Evolutionary conservation across 345 rosid species (phyloP).

Genomic region (Melaleuca alternifolia): DNA sequence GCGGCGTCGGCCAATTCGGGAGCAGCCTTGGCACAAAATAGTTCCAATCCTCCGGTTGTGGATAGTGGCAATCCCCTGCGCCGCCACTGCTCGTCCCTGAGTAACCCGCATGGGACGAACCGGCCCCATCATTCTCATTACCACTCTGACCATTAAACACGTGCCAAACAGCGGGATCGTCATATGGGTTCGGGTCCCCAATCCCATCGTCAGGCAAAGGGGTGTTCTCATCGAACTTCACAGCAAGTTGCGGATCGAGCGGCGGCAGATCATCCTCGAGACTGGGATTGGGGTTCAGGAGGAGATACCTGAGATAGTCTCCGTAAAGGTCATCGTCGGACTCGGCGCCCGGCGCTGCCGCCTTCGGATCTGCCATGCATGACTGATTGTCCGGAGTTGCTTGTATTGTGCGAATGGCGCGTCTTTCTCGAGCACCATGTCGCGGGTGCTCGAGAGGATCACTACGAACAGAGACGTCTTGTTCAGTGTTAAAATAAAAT

Average conservation of each 20-base stretch:
- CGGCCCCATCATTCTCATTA: background rate
- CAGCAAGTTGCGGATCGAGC: background rate
- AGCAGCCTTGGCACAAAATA: background rate
- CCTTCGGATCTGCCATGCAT: constrained; percentile 24
- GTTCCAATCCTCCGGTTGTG: background rate
- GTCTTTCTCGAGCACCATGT: background rate
- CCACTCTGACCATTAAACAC: background rate
- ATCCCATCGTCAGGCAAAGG: background rate
- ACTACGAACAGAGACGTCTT: background rate
- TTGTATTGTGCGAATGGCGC: background rate
- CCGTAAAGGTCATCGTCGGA: constrained; percentile 6
- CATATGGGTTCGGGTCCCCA: background rate
- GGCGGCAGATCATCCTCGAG: background rate
- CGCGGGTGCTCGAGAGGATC: background rate
- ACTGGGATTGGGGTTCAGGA: background rate
- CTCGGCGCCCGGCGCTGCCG: constrained; percentile 18
- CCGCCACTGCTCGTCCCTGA: background rate
- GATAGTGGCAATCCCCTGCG: background rate
- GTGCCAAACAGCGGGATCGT: background rate
- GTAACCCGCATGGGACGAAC: background rate
- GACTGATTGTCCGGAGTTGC: background rate
- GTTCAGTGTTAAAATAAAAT: background rate
- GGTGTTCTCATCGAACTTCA: background rate
- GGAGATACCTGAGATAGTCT: constrained; percentile 1
- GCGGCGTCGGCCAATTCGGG: constrained; percentile 14